Base-by-base conservation (phyloP, 176 grass and related monocot species). In the Aegilops umbellulata region DNA sequence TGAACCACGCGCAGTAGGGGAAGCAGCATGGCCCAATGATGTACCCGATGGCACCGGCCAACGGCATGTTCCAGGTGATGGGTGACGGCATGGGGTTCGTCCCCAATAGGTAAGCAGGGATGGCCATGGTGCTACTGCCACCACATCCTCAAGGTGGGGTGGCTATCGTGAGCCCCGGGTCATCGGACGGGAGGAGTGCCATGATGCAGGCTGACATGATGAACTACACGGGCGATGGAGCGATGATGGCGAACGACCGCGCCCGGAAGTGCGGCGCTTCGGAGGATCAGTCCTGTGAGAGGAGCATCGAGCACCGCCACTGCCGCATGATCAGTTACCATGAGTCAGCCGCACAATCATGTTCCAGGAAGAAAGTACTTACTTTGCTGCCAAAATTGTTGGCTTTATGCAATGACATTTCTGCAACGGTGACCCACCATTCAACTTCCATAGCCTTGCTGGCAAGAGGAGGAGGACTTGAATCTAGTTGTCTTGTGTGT, bases 261-360 rank as follows among this genome's bases (percentile, higher is more conserved):
- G 76, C 79, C 4, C 41, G 3, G 10, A 42, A 42, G 2, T 2
- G 10, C 10, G 41, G 10, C 10, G 0, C 41, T 2, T 77, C 85
- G 8, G 81, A 89, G 71, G 85, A 77, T 23, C 78, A 73, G 12
- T 58, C 26, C 0, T 44, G 73, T 7, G 86, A 95, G 81, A 98
- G 90, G 90, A 91, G 87, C 53, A 93, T 98, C 38, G 93, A 95
- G 82, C 88, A 90, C 42, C 89, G 90, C 76, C 96, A 98, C 15
- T 74, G 93, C n/a, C 87, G 90, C 63, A 98, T 95, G 96, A 95
- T 98, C 88, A 98, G 95, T 86, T 95, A 95, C 81, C 87, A 90
- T 1, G 93, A 98, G 75, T 95, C 93, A 4, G 96, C 93, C 3
- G 88, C 96, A 11, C 69, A 90, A 13, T 98, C 96, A 4, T 92